Percentiles rank a stretch among this genome's conserved stretches.
Conservation (phyloP, 768 basidiomycete species). For the Serendipita sp. region DNA sequence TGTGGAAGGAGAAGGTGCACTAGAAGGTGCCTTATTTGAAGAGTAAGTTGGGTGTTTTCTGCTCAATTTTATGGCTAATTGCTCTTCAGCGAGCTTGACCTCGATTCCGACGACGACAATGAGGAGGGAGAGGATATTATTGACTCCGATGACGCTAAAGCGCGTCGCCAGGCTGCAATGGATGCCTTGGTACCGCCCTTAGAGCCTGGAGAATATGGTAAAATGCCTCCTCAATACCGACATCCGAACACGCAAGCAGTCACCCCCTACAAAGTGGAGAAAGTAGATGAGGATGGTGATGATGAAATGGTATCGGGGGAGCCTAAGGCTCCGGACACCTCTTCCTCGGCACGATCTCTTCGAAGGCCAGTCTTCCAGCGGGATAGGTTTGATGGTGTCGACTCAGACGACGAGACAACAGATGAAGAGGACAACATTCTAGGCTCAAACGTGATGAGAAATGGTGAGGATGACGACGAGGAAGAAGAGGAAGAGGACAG, state of each 20-base stretch:
- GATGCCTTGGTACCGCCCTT: slow-evolving; percentile 69
- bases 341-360: slow-evolving; percentile 25
- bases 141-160: slow-evolving; percentile 17
- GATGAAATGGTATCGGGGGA: neutral
- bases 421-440: slow-evolving; percentile 31
- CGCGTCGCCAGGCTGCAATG: slow-evolving; percentile 48
- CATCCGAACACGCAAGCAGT: slow-evolving; percentile 55
- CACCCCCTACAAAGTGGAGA: slow-evolving; percentile 24
- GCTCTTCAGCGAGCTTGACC: slow-evolving; percentile 29
- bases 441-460: slow-evolving; percentile 13
- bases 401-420: slow-evolving; percentile 80
- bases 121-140: slow-evolving; percentile 24
- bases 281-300: neutral
- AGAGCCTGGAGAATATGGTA: slow-evolving; percentile 73
- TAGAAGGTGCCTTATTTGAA: slow-evolving; percentile 78
- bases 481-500: slow-evolving; percentile 60
- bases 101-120: slow-evolving; percentile 26
- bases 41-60: slow-evolving; percentile 44
- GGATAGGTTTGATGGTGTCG: slow-evolving; percentile 78
- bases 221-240: slow-evolving; percentile 54
- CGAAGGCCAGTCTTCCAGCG: slow-evolving; percentile 69
- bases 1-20: slow-evolving; percentile 73
- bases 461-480: slow-evolving; percentile 25
- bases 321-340: neutral
- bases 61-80: neutral